Evolutionary conservation across 176 grass and related monocot genomes (phyloP), one percentile per base, ranked within the genome.

Genomic region (Zea luxurians): DNA sequence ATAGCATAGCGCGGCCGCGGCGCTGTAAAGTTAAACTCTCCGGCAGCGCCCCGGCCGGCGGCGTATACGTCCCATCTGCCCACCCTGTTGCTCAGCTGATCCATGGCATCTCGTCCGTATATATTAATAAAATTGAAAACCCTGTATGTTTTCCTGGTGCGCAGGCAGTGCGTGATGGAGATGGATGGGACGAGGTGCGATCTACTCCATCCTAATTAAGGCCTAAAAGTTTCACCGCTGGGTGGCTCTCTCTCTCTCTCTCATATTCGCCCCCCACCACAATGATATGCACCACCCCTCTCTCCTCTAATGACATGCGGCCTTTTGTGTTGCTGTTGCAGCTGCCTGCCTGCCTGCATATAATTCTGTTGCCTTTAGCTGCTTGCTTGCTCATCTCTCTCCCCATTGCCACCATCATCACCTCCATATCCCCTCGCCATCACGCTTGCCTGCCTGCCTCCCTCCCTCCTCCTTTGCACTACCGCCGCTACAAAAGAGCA

Each of bases 331-430:
- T 49, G 77, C 81, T 83, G 66, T 27, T 27, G 27, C 27, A 27
- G 27, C 27, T 27, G 27, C 27, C 71, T 76, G 60, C 80, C 53
- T 87, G 74, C 67, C 75, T 78, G 74, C 85, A 80, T 93, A 97
- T 97, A 90, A 97, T 93, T 86, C 87, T 89, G 83, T 78, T 86
- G 76, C 78, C 63, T 67, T 72, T 83, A 74, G 53, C 79, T 66
- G 59, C 78, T 85, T 58, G 27, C 44, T 10, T 17, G 8, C 17
- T 18, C 17, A 0, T 59, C 77, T 40, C 7, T 27, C 77, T 34
- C 7, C 73, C 74, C 66, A 35, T 55, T 13, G 74, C 60, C 67
- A 87, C 71, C 85, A 80, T 83, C 92, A 86, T 90, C 87, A 88
- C 82, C 83, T 87, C 76, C 93, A 96, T 86, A 96, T 86, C 83